Conservation (phyloP, 257 asterid species). For the Coffea eugenioides region DNA sequence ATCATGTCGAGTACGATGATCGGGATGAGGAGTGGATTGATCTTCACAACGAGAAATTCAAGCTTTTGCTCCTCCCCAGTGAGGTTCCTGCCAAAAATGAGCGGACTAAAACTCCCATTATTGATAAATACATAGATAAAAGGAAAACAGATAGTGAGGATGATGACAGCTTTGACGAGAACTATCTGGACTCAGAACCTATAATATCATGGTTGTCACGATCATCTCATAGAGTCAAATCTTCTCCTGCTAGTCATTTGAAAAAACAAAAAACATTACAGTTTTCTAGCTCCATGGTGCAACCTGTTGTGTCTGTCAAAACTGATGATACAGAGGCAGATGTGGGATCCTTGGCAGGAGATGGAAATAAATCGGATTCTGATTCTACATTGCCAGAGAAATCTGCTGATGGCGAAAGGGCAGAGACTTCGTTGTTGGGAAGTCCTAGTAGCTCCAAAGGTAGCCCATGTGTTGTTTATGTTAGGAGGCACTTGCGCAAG, state of each 20-base stretch:
- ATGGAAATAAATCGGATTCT: constrained; percentile 29
- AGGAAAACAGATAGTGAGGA: constrained; percentile 40
- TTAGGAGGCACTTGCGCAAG: constrained; percentile 60
- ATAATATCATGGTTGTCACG: constrained; percentile 89
- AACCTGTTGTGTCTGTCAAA: constrained; percentile 43
- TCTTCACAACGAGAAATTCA: constrained; percentile 81
- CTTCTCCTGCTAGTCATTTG: constrained; percentile 47
- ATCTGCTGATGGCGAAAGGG: constrained; percentile 28
- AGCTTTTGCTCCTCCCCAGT: constrained; percentile 82
- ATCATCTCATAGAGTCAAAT: constrained; percentile 68
- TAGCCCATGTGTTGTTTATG: constrained; percentile 53
- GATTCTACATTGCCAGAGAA: constrained; percentile 39
- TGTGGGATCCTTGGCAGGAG: constrained; percentile 29
- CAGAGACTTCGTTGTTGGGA: constrained; percentile 33
- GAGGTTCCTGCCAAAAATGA: constrained; percentile 68
- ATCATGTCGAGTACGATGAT: constrained; percentile 87
- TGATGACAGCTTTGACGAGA: constrained; percentile 44
- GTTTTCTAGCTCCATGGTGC: constrained; percentile 30
- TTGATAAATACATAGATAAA: constrained; percentile 26
- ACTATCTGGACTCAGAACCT: constrained; percentile 74
- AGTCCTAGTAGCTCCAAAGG: constrained; percentile 34
- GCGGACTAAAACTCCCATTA: constrained; percentile 33
- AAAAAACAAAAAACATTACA: constrained; percentile 50
- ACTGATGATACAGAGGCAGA: constrained; percentile 35
- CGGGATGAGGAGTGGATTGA: constrained; percentile 94